Evolutionary conservation across 2,329 filamentous ascomycete species (phyloP).

Genomic region (Colletotrichum spaethianum): DNA sequence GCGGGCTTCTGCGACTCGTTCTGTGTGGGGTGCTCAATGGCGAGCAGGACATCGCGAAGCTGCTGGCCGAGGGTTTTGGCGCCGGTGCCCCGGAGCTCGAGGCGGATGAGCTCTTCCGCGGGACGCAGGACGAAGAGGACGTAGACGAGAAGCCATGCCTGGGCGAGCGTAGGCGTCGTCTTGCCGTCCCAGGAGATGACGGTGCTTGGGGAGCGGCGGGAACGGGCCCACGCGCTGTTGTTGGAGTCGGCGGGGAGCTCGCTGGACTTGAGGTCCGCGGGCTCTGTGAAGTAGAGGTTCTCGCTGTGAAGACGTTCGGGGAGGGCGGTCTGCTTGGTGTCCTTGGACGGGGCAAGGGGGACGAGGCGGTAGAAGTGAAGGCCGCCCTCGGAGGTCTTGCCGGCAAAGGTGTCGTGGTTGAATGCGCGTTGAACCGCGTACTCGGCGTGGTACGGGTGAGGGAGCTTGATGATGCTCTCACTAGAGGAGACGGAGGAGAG

Average conservation of each 20-base stretch:
- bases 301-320: conserved; percentile 53
- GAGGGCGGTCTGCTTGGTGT: conserved; percentile 48
- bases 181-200: conserved; percentile 59
- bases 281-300: conserved; percentile 61
- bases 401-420: conserved; percentile 42
- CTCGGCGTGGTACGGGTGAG: conserved; percentile 64
- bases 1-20: conserved; percentile 49
- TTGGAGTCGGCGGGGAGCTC: conserved; percentile 65
- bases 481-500: conserved; percentile 49
- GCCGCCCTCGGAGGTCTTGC: conserved; percentile 40
- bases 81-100: conserved; percentile 58
- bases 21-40: conserved; percentile 62
- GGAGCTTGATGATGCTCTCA: conserved; percentile 62
- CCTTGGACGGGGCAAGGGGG: conserved; percentile 45
- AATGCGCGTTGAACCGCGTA: conserved; percentile 57
- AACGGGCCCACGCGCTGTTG: conserved; percentile 70
- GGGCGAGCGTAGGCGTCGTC: conserved; percentile 60
- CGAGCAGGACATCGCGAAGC: conserved; percentile 63
- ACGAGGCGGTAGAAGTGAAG: conserved; percentile 54
- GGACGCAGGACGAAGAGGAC: conserved; percentile 66
- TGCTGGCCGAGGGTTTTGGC: conserved; percentile 54
- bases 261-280: conserved; percentile 62
- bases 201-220: conserved; percentile 66
- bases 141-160: conserved; percentile 68
- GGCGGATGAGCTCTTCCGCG: conserved; percentile 63